These are phyloP conservation scores for Epichloe sibirici DNA, from an alignment of 2,329 filamentous ascomycete genomes.

Conservation along the genomic window DNA sequence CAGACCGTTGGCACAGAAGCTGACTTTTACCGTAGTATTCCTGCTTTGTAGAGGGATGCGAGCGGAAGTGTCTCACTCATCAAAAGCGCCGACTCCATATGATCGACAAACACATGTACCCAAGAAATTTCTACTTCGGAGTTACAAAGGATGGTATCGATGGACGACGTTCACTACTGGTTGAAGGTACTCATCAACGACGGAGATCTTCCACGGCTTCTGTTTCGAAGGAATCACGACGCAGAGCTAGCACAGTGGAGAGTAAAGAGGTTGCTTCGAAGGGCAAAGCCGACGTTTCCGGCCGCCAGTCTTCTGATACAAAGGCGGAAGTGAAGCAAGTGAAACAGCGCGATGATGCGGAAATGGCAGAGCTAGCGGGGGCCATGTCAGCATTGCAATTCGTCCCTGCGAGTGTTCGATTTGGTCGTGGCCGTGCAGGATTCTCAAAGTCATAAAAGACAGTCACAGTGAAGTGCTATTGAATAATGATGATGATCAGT, in stretches of 20 bases:
- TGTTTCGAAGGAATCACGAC: constrained; percentile 20
- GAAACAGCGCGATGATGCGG: constrained; percentile 26
- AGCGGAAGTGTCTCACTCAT: constrained; percentile 69
- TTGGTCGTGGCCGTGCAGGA: constrained; percentile 45
- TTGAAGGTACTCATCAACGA: constrained; percentile 39
- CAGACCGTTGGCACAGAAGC: neutral
- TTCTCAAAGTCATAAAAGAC: constrained; percentile 34
- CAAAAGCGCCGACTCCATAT: constrained; percentile 80
- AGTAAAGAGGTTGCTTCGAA: constrained; percentile 6
- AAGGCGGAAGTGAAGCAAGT: constrained; percentile 10
- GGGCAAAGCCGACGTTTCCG: constrained; percentile 8
- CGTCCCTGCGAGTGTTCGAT: constrained; percentile 53
- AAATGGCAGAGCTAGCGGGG: constrained; percentile 50
- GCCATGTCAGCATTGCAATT: constrained; percentile 64
- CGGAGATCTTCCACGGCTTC: constrained; percentile 33
- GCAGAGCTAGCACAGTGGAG: constrained; percentile 22
- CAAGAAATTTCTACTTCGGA: constrained; percentile 76
- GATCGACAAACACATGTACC: constrained; percentile 90
- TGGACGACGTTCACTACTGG: constrained; percentile 65
- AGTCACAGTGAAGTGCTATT: constrained; percentile 10
- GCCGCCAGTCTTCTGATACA: constrained; percentile 8
- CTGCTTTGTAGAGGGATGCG: constrained; percentile 84
- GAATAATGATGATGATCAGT: constrained; percentile 18
- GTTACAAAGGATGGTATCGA: constrained; percentile 87
- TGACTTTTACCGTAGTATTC: constrained; percentile 44